Evolutionary conservation across 23 red algal species (phyloP), one percentile per base, ranked within the genome.

Genomic region (Porphyridium purpureum): DNA sequence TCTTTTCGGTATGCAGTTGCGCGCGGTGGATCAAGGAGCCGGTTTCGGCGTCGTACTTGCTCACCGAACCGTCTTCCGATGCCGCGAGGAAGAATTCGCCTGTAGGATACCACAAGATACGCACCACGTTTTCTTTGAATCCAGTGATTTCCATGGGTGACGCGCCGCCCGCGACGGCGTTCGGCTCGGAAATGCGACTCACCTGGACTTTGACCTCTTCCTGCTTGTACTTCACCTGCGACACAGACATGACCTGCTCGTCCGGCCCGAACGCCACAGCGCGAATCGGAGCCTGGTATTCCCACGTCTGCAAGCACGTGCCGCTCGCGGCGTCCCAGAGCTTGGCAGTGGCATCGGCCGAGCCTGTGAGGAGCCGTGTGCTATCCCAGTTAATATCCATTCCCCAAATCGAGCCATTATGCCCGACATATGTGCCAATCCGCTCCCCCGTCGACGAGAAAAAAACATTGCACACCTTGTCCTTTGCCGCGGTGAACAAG

Each of bases 401-500:
- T 28, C 74, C 57, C 59, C 73, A 72, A 20, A 98, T 76, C 27
- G 90, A 78, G 64, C 90, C 90, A 31, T 80, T 82, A 49, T 98
- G 90, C 20, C 90, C 90, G 15, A 70, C 67, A 62, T 75, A 98
- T 2, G 90, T 98, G 53, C 90, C 90, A n/a, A 98, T 35, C 26
- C 90, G 63, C 55, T 86, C 90, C 17, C 38, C 38, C 29, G 62
- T 86, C 44, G 56, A 66, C 11, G 90, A 50, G 49, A 73, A 66
- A 78, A 78, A 98, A 22, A 82, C 57, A 9, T 68, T 98, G 1
- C 79, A 80, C n/a, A 62, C 49, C 29, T 77, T 84, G 33, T 98
- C 90, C 79, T 82, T 98, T 8, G 90, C 71, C 23, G 90, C 80
- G 17, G 79, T 86, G 64, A 98, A 98, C 23, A 98, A 67, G 1